phyloP scores from a whole-genome alignment of 352 stramenopile species.

The Phytophthora sp. region DNA sequence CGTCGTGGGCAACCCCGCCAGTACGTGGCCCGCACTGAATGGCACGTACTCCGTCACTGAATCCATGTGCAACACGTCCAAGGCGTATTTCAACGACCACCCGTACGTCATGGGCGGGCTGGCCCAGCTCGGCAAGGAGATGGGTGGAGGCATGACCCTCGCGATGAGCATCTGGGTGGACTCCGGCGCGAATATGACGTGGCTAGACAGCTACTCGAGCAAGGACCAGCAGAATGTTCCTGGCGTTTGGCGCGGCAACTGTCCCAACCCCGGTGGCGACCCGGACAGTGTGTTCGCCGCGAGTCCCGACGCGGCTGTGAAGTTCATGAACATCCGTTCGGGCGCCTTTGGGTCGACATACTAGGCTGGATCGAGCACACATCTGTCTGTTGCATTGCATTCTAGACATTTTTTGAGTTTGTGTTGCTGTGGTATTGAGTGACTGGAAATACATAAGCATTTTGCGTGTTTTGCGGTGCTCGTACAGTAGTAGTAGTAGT shows the following conservation, averaged over 20 bases:
- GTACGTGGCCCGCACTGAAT: slow-evolving; percentile 17
- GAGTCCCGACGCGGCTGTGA: slow-evolving; percentile 44
- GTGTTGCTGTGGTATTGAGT: too few relatives aligned
- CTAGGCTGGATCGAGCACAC: neutral
- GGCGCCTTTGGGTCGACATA: slow-evolving; percentile 53
- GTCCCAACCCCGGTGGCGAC: slow-evolving; percentile 36
- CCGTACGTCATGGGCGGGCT: slow-evolving; percentile 41
- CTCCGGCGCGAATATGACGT: slow-evolving; percentile 49
- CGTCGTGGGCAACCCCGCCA: slow-evolving; percentile 31
- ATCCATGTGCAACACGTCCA: slow-evolving; percentile 36
- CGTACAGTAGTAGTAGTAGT: too few relatives aligned
- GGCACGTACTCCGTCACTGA: slow-evolving; percentile 41
- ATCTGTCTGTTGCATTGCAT: too few relatives aligned
- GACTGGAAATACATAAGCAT: too few relatives aligned
- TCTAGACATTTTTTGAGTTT: too few relatives aligned
- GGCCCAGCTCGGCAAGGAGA: slow-evolving; percentile 37
- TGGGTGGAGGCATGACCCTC: slow-evolving; percentile 51
- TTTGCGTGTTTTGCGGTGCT: too few relatives aligned
- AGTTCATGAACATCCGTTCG: slow-evolving; percentile 60
- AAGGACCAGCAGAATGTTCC: slow-evolving; percentile 26
- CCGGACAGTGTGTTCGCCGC: slow-evolving; percentile 39
- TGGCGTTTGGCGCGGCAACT: slow-evolving; percentile 45
- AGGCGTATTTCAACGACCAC: slow-evolving; percentile 46
- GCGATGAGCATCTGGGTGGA: slow-evolving; percentile 64
- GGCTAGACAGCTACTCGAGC: slow-evolving; percentile 52